Percentiles rank a stretch among this genome's conserved stretches.
Evolutionary conservation across 176 grass and related monocot species (phyloP).

Genomic region (Panicum miliaceum): DNA sequence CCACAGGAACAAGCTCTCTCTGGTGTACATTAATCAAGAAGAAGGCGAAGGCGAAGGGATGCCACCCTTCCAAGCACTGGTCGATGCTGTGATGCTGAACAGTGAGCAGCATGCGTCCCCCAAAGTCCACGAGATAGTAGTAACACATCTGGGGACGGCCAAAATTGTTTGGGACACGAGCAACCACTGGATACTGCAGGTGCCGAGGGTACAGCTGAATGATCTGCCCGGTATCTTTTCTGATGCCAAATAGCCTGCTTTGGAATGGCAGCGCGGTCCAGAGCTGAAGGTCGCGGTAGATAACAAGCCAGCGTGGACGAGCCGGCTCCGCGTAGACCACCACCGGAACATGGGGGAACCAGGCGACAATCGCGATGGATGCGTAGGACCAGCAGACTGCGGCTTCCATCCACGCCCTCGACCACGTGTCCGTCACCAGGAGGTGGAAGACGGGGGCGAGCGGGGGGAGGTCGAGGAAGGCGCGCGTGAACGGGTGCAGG

Average conservation of each 20-base stretch:
- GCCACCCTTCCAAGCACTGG: no score
- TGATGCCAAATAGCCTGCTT: no score
- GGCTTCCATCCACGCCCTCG: neutral
- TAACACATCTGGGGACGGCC: neutral
- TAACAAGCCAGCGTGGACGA: neutral
- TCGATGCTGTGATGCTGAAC: no score
- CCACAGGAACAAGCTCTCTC: neutral
- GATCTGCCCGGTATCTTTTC: no score
- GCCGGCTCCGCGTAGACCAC: no score
- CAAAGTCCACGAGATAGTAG: no score
- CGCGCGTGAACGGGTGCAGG: slow-evolving; percentile 43
- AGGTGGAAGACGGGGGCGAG: neutral
- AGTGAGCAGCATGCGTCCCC: no score
- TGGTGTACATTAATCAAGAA: neutral
- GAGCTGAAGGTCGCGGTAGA: no score
- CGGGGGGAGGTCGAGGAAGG: slow-evolving; percentile 20
- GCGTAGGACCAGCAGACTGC: no score
- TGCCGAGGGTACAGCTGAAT: neutral
- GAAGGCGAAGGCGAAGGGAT: neutral
- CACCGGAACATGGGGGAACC: no score
- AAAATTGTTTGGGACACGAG: neutral
- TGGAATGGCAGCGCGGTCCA: no score
- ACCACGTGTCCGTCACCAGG: neutral
- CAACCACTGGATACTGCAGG: neutral
- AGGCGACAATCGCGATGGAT: no score